Conservation (phyloP, 2,329 filamentous ascomycete genomes). For the Zarea fungicola region DNA sequence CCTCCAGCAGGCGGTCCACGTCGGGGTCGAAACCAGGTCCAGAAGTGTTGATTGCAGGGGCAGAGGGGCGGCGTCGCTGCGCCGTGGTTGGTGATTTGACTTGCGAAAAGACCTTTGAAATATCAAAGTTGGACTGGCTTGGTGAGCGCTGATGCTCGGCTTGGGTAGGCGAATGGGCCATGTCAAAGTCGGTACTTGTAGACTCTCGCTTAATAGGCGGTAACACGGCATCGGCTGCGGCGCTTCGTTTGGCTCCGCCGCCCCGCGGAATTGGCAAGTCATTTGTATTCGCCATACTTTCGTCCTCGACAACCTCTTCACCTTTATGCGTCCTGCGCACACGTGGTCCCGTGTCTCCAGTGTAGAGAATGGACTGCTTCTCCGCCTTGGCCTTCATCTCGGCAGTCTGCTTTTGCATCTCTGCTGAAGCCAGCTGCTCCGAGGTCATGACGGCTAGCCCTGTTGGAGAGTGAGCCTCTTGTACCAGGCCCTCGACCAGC, state of each 20-base stretch:
- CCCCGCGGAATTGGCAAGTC: conserved; percentile 24
- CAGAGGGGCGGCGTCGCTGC: conserved; percentile 43
- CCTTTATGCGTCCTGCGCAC: conserved; percentile 92
- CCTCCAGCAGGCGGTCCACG: conserved; percentile 81
- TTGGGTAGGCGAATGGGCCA: conserved; percentile 32
- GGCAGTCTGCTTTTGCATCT: conserved; percentile 72
- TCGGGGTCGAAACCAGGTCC: conserved; percentile 75
- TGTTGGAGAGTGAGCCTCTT: conserved; percentile 64
- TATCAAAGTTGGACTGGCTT: conserved; percentile 63
- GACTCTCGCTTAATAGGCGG: conserved; percentile 33
- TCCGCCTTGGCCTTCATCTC: conserved; percentile 73
- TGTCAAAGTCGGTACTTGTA: conserved; percentile 21
- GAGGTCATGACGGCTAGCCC: conserved; percentile 81
- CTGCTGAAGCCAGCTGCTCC: conserved; percentile 87
- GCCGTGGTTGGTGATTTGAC: conserved; percentile 66
- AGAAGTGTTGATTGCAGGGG: conserved; percentile 38
- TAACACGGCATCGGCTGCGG: not conserved
- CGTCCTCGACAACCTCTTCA: conserved; percentile 81
- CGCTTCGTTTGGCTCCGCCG: conserved; percentile 13
- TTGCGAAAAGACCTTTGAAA: conserved; percentile 78
- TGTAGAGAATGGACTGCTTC: conserved; percentile 78
- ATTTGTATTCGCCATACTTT: conserved; percentile 35
- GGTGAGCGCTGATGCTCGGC: conserved; percentile 50
- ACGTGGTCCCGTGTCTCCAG: conserved; percentile 64
- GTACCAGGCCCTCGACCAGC: conserved; percentile 70